Evolutionary conservation across 140 eudicot species (phyloP), one percentile per base, ranked within the genome.

Genomic region (Stevia rebaudiana): DNA sequence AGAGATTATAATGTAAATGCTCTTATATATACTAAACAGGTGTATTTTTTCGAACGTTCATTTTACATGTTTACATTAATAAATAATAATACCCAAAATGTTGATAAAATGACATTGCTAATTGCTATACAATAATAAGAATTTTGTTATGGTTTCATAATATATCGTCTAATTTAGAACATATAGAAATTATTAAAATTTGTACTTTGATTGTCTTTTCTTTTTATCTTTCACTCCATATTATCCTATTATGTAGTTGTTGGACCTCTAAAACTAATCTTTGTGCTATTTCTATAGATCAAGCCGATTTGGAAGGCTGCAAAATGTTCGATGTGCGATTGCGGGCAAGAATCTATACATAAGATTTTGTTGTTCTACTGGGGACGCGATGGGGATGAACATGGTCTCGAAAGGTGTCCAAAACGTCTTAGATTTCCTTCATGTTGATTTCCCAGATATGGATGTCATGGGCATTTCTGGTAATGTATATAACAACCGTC

Each of bases 341-440:
- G 80, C 83, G 0, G 80, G 83, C 30, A 79, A 74, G 64, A 79
- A 79, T 63, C 53, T 74, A 9, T 79, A 79, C 56, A 25, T 74
- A 19, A 41, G 83, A 42, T 79, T 74, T 57, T 33, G 53, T 52
- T 79, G 83, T 54, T 64, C 70, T 54, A 79, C 83, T 0, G 83
- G 83, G n/a, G 83, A 79, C 16, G 80, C 80, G 0, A 79, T 79
- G 83, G 83, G 83, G 21, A 79, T 79, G 83, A 79, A 79, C 56
- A 79, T 79, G 80, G 77, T 79, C 16, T 79, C 83, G 2, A 79
- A 79, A 33, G 80, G 83, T 28, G 83, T 79, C 55, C 83, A 79
- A 52, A 79, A 79, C 44, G 80, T 79, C 21, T 21, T 79, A 0
- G 83, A 79, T 11, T 74, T 68, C 39, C 83, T 79, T 22, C 80